Evolutionary conservation across 345 rosid species (phyloP).

Genomic region (Passiflora organensis): DNA sequence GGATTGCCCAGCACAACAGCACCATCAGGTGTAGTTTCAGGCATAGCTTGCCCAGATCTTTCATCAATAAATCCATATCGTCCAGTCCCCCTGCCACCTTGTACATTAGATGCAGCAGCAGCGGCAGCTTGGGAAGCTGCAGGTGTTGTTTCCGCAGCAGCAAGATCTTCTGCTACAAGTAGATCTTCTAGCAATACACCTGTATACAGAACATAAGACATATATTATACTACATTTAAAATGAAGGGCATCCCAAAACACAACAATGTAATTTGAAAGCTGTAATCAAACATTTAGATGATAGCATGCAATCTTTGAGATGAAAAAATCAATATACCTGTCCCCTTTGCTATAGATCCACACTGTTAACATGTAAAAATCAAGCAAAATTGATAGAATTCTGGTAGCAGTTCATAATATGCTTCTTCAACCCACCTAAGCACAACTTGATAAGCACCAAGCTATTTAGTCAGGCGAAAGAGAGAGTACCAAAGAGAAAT

Average conservation of each 20-base stretch:
- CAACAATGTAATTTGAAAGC: too few species aligned
- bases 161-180: conserved; percentile 92
- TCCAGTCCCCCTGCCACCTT: conserved; percentile 56
- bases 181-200: conserved; percentile 98
- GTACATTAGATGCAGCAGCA: conserved; percentile 70
- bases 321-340: too few species aligned
- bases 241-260: background rate
- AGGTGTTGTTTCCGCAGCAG: conserved; percentile 85
- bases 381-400: too few species aligned
- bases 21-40: conserved; percentile 68
- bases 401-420: too few species aligned
- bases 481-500: too few species aligned
- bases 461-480: too few species aligned
- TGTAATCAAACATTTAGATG: too few species aligned
- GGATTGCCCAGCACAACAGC: conserved; percentile 87
- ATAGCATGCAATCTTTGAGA: too few species aligned
- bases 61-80: conserved; percentile 81
- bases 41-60: conserved; percentile 58
- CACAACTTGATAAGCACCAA: too few species aligned
- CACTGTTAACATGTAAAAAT: too few species aligned
- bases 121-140: conserved; percentile 97
- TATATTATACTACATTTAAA: background rate
- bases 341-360: too few species aligned
- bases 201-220: conserved; percentile 25
- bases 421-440: too few species aligned